Conservation (phyloP, 2,329 filamentous ascomycete species). For the Clarireedia hainanense region DNA sequence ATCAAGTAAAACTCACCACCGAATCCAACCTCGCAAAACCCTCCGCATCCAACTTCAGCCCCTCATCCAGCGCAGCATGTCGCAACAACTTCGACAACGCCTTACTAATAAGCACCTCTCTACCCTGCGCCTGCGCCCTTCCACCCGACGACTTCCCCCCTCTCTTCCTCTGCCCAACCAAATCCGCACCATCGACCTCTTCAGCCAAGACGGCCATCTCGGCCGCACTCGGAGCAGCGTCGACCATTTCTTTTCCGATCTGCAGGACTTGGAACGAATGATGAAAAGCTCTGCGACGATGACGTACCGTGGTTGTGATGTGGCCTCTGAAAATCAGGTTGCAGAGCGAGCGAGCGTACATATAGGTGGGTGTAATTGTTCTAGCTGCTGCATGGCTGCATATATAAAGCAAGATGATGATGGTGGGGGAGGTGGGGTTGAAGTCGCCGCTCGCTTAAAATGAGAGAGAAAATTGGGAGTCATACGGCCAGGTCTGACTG, state of each 20-base stretch:
- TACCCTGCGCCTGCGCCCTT: slow-evolving; percentile 8
- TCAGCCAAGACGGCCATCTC: neutral
- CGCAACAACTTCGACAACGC: slow-evolving; percentile 29
- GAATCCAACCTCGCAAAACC: slow-evolving; percentile 51
- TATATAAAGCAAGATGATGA: neutral
- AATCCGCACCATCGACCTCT: neutral
- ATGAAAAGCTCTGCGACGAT: neutral
- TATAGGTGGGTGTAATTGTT: neutral
- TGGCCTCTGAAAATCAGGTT: neutral
- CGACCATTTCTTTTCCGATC: neutral
- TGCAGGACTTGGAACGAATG: neutral
- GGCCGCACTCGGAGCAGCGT: neutral
- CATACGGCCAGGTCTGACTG: neutral
- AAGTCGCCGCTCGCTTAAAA: neutral
- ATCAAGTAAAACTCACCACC: slow-evolving; percentile 42
- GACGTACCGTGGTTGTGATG: neutral
- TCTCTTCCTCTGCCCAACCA: neutral
- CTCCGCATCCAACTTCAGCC: slow-evolving; percentile 48
- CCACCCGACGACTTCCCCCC: neutral
- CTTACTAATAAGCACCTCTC: slow-evolving; percentile 28
- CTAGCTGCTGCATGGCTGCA: neutral
- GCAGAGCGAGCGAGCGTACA: neutral
- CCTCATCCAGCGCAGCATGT: slow-evolving; percentile 39
- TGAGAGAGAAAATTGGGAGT: neutral
- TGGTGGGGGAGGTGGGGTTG: neutral